A percentile compares a stretch with the other conserved stretches of the same genome.
These are phyloP conservation scores for Diddensiella santjacobensis DNA, from an alignment of 805 yeast genomes.

Conservation along the genomic window DNA sequence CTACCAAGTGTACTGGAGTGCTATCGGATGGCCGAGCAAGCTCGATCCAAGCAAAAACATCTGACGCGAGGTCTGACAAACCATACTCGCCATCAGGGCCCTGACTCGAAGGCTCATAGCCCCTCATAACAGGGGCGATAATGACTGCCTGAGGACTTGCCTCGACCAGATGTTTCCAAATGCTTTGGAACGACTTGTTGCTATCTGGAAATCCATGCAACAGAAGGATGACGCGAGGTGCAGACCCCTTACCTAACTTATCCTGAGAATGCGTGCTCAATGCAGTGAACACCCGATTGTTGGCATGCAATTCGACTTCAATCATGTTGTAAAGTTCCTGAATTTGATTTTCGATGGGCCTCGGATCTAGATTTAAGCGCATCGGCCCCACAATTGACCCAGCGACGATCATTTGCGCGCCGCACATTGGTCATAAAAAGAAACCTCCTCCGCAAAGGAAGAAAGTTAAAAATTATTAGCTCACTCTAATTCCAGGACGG, in stretches of 20 bases:
- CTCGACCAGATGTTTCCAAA: conserved; percentile 15
- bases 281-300: background rate
- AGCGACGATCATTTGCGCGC: no score
- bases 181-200: conserved; percentile 21
- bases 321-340: no score
- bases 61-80: conserved; percentile 19
- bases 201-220: conserved; percentile 31
- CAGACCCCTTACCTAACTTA: background rate
- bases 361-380: no score
- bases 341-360: no score
- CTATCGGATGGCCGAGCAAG: conserved; percentile 10
- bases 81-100: conserved; percentile 15
- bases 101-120: conserved; percentile 27
- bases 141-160: conserved; percentile 20
- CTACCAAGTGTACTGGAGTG: conserved; percentile 25
- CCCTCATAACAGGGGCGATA: conserved; percentile 26
- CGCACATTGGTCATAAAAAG: no score
- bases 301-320: background rate
- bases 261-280: background rate
- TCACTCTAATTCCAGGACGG: background rate
- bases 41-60: conserved; percentile 18
- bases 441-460: no score
- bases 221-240: conserved; percentile 16
- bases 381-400: no score
- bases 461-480: no score